Evolutionary conservation across 345 rosid species (phyloP), one percentile per base, ranked within the genome.

Genomic region (Iberis pinnata): DNA sequence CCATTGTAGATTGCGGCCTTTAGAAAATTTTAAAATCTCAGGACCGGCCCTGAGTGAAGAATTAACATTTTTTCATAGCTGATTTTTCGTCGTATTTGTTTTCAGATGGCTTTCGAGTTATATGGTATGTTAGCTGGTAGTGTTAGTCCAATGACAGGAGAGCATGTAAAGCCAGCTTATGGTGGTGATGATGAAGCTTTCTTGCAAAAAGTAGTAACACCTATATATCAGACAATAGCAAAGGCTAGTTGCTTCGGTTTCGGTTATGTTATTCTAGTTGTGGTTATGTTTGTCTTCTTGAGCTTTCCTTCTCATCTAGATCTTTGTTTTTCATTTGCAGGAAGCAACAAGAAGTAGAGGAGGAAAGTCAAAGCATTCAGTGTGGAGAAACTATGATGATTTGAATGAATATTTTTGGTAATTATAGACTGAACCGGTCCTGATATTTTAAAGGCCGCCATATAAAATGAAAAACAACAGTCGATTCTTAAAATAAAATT

Each of bases 371-470:
- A 81, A 81, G 75, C 88, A 81, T 81, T 81, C 88, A 47, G 82
- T 73, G 27, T 81, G 88, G 88, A 76, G 88, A 49, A 81, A 81
- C 62, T 81, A 81, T 57, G 88, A 81, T 39, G 84, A 78, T 63
- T 63, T 81, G 63, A 81, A 81, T 62, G 88, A 81, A 58, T 79
- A 81, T 46, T 81, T 81, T 66, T 81, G 88, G 88, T 81, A 77
- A 12, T 49, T 41, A 56, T 40, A 41, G 56, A 48, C n/a, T n/a
- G n/a, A n/a, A n/a, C n/a, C n/a, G n/a, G n/a, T n/a, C n/a, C n/a
- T n/a, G n/a, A n/a, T n/a, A n/a, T n/a, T n/a, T n/a, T n/a, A n/a
- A n/a, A 39, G 20, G 19, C 12, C 43, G 29, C 46, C 37, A 49
- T 35, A 26, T 56, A 49, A 33, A n/a, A n/a, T n/a, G n/a, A n/a